Conservation (phyloP, 176 grass and related monocot genomes). For the Bolboschoenus planiculmis region DNA sequence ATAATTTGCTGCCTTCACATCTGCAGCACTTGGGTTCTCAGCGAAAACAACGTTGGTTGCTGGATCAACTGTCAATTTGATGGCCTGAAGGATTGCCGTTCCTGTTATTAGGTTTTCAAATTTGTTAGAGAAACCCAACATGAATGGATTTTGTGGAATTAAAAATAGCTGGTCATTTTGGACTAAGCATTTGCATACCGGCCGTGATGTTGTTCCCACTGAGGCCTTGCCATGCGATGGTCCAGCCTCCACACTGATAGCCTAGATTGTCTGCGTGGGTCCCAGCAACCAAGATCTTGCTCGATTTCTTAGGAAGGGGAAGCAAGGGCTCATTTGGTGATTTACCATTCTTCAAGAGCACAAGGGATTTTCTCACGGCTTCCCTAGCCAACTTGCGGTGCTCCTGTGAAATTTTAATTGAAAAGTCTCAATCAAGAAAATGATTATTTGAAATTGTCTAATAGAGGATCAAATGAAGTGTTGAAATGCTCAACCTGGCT, state of each 20-base stretch:
- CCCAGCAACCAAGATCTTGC: conserved; percentile 27
- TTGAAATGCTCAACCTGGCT: conserved; percentile 24
- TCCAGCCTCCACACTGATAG: conserved; percentile 39
- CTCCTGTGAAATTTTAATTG: conserved; percentile 19
- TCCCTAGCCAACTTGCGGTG: conserved; percentile 36
- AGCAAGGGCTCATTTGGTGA: conserved; percentile 5
- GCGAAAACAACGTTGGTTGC: conserved; percentile 52
- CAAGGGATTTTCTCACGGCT: conserved; percentile 37
- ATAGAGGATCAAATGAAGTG: background rate
- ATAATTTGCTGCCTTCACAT: conserved; percentile 34
- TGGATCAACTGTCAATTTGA: conserved; percentile 6
- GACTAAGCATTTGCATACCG: conserved; percentile 15
- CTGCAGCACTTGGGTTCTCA: conserved; percentile 43
- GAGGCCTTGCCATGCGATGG: conserved; percentile 34
- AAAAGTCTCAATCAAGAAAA: background rate
- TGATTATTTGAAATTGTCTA: background rate
- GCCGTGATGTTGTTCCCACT: conserved; percentile 28
- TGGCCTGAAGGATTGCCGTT: conserved; percentile 15
- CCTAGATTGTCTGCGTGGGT: conserved; percentile 36
- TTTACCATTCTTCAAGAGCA: conserved; percentile 39
- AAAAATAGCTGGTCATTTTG: background rate
- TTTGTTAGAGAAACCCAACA: background rate
- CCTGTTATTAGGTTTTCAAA: conserved; percentile 7
- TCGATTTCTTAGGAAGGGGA: conserved; percentile 33
- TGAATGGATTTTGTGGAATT: background rate